Conservation (phyloP, 129 eudicot species). For the Ambrosia artemisiifolia region DNA sequence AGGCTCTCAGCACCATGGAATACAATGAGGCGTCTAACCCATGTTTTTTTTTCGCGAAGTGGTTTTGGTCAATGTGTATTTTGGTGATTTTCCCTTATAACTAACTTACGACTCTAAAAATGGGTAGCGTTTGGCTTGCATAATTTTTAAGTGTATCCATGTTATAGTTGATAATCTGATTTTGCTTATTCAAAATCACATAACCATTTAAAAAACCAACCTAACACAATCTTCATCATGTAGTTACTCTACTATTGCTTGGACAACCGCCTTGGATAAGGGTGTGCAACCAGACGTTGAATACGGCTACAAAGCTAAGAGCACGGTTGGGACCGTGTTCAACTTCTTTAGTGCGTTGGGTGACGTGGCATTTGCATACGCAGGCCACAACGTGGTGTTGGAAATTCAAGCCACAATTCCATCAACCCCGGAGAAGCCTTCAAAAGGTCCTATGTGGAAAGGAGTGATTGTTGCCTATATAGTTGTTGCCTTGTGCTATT, state of each 20-base stretch:
- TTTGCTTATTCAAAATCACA: neutral
- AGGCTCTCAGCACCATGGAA: no score
- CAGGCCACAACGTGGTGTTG: slow-evolving; percentile 65
- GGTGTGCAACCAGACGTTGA: slow-evolving; percentile 46
- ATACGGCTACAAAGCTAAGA: slow-evolving; percentile 38
- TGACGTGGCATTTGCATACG: slow-evolving; percentile 65
- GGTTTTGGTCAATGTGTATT: no score
- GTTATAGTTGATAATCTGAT: neutral
- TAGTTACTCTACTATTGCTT: slow-evolving; percentile 66
- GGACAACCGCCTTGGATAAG: slow-evolving; percentile 39
- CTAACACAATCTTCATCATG: slow-evolving; percentile 9
- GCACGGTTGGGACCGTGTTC: slow-evolving; percentile 43
- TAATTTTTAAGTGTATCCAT: no score
- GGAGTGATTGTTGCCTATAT: slow-evolving; percentile 63
- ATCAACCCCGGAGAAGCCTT: slow-evolving; percentile 65
- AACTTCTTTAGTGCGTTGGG: slow-evolving; percentile 59
- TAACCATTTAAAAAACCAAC: neutral
- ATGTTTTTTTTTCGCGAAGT: no score
- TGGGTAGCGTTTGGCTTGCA: no score
- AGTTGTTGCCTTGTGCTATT: slow-evolving; percentile 58
- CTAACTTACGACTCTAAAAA: no score
- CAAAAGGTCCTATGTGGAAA: slow-evolving; percentile 68
- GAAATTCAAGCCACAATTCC: slow-evolving; percentile 72
- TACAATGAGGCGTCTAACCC: no score
- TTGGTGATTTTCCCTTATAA: no score